These are phyloP conservation scores for Plasmodium adleri DNA, from an alignment of 169 alveolate species.

Conservation along the genomic window DNA sequence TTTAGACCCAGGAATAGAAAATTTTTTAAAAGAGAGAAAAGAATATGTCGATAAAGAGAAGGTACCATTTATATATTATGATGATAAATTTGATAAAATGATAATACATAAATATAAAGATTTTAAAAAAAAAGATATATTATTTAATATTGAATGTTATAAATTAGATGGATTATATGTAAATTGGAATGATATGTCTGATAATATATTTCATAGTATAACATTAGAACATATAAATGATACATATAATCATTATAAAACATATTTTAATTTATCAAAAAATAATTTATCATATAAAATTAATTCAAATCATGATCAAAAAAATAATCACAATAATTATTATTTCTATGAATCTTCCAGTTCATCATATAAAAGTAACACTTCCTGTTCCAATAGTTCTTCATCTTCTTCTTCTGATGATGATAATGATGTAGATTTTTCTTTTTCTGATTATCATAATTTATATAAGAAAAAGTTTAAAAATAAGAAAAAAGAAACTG, in stretches of 20 bases:
- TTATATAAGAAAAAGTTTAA: slow-evolving; percentile 77
- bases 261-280: slow-evolving; percentile 50
- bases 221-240: slow-evolving; percentile 56
- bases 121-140: slow-evolving; percentile 59
- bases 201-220: slow-evolving; percentile 27
- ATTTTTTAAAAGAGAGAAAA: slow-evolving; percentile 47
- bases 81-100: slow-evolving; percentile 25
- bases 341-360: no score
- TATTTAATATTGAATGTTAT: slow-evolving; percentile 60
- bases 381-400: slow-evolving; percentile 4
- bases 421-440: slow-evolving; percentile 77
- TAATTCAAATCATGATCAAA: not conserved
- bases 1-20: slow-evolving; percentile 22
- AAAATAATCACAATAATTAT: no score
- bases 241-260: slow-evolving; percentile 37
- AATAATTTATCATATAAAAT: slow-evolving; percentile 2
- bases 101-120: slow-evolving; percentile 66
- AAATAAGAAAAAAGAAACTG: slow-evolving; percentile 39
- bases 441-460: slow-evolving; percentile 80
- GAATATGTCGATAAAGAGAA: slow-evolving; percentile 16
- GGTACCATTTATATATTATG: not conserved
- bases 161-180: slow-evolving; percentile 21
- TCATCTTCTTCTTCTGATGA: slow-evolving; percentile 38
- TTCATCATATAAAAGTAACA: slow-evolving; percentile 15
- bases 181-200: slow-evolving; percentile 33